Percentiles rank a stretch among this genome's conserved stretches.
Conservation (phyloP, 306 rosid genomes). For the Acacia melanoxylon region DNA sequence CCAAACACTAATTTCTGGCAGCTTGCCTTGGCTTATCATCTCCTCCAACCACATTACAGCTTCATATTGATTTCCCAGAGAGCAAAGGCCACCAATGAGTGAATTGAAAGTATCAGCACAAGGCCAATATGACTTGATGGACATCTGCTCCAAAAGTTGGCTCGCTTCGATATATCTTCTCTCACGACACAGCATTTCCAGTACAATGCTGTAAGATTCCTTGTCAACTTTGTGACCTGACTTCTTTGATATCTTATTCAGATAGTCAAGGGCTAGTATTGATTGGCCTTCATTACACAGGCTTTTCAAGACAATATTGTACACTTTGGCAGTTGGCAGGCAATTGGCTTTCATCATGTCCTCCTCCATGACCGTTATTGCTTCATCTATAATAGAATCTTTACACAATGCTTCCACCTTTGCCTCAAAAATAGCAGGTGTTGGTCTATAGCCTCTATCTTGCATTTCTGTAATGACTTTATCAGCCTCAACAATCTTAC, state of each 20-base stretch:
- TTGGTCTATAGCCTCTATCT: constrained; percentile 43
- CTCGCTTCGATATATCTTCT: constrained; percentile 47
- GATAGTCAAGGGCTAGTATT: constrained; percentile 33
- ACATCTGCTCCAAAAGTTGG: constrained; percentile 52
- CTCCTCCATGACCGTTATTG: constrained; percentile 50
- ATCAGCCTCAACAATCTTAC: constrained; percentile 46
- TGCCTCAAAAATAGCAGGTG: constrained; percentile 45
- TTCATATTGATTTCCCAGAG: constrained; percentile 47
- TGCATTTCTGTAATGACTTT: constrained; percentile 47
- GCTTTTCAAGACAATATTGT: constrained; percentile 38
- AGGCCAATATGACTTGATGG: constrained; percentile 54
- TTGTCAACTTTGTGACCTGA: constrained; percentile 34
- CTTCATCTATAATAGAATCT: constrained; percentile 37
- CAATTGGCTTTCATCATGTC: constrained; percentile 45
- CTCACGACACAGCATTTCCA: constrained; percentile 47
- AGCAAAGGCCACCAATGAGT: constrained; percentile 53
- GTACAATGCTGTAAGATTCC: constrained; percentile 41
- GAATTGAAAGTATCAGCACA: constrained; percentile 40
- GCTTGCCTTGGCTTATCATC: constrained; percentile 56
- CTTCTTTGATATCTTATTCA: constrained; percentile 48
- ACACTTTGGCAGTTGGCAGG: constrained; percentile 42
- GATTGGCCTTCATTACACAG: constrained; percentile 34
- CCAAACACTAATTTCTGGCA: constrained; percentile 48
- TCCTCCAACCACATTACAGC: constrained; percentile 63
- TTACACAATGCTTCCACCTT: constrained; percentile 50